phyloP scores from a whole-genome alignment of 805 yeast species.

The Candida vaughaniae region DNA sequence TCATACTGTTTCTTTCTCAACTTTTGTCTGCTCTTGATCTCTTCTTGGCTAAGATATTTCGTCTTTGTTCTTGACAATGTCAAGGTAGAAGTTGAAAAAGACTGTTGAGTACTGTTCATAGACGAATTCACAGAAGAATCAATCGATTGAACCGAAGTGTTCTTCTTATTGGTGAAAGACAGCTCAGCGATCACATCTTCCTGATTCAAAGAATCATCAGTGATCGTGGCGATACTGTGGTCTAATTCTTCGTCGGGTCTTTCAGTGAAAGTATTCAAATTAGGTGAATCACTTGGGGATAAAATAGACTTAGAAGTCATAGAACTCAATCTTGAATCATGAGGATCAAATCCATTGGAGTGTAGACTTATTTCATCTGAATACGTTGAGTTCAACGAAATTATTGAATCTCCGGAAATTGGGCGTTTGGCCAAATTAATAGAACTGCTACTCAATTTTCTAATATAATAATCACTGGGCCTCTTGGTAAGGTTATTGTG shows the following conservation, averaged over 20 bases:
- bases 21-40: constrained; percentile 38
- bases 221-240: constrained; percentile 14
- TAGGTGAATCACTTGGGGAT: constrained; percentile 21
- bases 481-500: constrained; percentile 19
- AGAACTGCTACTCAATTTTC: constrained; percentile 25
- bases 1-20: constrained; percentile 40
- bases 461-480: constrained; percentile 42
- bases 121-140: constrained; percentile 1
- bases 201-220: constrained; percentile 2
- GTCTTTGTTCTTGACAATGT: constrained; percentile 33
- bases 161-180: not conserved
- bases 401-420: constrained; percentile 31
- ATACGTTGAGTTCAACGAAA: constrained; percentile 29
- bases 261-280: constrained; percentile 11
- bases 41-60: constrained; percentile 31
- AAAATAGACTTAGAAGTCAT: constrained; percentile 25
- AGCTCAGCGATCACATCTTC: constrained; percentile 6
- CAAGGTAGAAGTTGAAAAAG: constrained; percentile 14
- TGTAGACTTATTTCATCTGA: constrained; percentile 34
- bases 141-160: constrained; percentile 2
- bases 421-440: constrained; percentile 24
- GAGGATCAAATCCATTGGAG: constrained; percentile 31
- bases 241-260: constrained; percentile 10
- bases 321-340: constrained; percentile 39
- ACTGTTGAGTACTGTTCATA: not conserved